Conservation (phyloP, 331 rosid species). For the Stylosanthes scabra region DNA sequence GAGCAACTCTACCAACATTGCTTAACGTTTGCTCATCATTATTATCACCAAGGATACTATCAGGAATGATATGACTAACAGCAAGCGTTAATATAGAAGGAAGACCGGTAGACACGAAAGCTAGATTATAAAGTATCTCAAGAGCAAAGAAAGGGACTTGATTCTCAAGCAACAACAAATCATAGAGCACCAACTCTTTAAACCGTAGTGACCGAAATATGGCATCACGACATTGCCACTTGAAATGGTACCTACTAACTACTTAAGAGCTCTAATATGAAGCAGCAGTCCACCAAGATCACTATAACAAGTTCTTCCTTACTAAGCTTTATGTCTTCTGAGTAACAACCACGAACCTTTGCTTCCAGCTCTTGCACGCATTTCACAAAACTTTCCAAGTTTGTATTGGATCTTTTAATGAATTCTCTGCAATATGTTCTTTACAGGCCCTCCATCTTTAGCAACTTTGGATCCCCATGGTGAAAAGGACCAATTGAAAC, state of each 20-base stretch:
- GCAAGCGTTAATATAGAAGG: not conserved
- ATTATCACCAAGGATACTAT: too few species aligned
- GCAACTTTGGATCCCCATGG: not conserved
- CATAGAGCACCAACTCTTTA: too few species aligned
- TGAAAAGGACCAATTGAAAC: slow-evolving; percentile 35
- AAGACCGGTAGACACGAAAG: too few species aligned
- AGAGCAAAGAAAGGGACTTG: slow-evolving; percentile 6
- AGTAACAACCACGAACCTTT: not conserved
- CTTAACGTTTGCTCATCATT: too few species aligned
- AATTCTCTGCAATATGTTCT: not conserved
- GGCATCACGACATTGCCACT: too few species aligned
- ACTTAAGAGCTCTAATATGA: slow-evolving; percentile 38
- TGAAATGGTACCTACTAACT: not conserved
- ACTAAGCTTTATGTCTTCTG: not conserved
- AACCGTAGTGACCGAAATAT: too few species aligned
- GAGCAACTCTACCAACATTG: accelerated
- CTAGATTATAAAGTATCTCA: not conserved
- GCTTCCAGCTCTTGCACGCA: not conserved
- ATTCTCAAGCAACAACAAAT: too few species aligned
- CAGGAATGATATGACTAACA: too few species aligned
- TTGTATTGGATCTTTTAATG: not conserved
- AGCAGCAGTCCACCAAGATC: slow-evolving; percentile 26
- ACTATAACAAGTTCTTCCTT: not conserved
- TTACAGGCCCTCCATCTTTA: not conserved
- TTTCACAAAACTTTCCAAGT: not conserved